Evolutionary conservation across 2,329 filamentous ascomycete species (phyloP).

Genomic region (Pestalotiopsis sp.): DNA sequence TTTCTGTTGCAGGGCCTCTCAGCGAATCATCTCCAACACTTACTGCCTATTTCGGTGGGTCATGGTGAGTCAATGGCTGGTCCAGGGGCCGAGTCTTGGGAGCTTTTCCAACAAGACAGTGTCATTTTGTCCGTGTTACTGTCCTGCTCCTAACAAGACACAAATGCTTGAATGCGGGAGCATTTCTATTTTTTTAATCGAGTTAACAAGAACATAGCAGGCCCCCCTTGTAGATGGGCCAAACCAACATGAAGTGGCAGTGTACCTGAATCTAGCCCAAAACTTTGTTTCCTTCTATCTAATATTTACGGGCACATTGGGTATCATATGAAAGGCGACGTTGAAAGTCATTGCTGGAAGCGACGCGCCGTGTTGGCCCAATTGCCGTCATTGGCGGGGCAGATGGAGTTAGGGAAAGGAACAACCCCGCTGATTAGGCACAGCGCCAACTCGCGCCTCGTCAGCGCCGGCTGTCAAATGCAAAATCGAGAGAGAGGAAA

Average conservation of each 20-base stretch:
- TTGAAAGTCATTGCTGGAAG: neutral
- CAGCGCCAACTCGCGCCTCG: neutral
- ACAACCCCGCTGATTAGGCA: slow-evolving; percentile 12
- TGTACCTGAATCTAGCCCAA: too few species aligned
- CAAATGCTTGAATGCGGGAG: too few species aligned
- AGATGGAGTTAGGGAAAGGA: slow-evolving; percentile 15
- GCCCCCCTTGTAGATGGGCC: too few species aligned
- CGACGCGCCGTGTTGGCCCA: neutral
- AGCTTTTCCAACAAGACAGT: neutral
- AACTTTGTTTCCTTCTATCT: too few species aligned
- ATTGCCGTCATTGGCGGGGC: slow-evolving; percentile 24
- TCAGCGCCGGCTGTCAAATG: neutral
- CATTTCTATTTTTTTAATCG: too few species aligned
- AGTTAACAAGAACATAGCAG: too few species aligned
- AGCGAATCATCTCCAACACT: neutral
- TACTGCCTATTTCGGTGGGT: slow-evolving; percentile 3
- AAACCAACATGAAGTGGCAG: too few species aligned
- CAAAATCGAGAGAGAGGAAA: neutral
- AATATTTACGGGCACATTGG: too few species aligned
- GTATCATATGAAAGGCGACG: too few species aligned
- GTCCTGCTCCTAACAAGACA: too few species aligned
- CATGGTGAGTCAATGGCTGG: neutral
- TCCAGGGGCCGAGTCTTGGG: neutral
- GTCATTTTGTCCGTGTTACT: neutral
- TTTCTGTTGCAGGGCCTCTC: neutral